phyloP scores from a whole-genome alignment of 768 basidiomycete species.

The Calocybe cyanea region DNA sequence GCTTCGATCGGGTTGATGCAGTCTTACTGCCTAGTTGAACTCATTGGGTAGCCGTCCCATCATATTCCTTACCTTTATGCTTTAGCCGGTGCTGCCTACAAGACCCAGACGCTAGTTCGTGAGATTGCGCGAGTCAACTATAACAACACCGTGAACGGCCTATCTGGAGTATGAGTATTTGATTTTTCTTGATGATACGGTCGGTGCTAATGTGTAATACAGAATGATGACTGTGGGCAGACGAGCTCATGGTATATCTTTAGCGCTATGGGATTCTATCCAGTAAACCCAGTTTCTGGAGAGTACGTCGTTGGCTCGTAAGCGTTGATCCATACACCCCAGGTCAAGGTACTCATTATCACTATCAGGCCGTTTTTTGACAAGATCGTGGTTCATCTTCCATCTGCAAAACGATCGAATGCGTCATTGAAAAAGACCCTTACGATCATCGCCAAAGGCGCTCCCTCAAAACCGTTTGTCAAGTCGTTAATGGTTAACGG shows the following conservation, averaged over 20 bases:
- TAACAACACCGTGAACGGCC: slow-evolving; percentile 61
- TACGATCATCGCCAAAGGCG: slow-evolving; percentile 53
- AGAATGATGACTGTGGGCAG: slow-evolving; percentile 90
- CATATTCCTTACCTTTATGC: slow-evolving; percentile 84
- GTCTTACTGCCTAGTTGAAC: not conserved
- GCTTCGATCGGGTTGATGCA: not conserved
- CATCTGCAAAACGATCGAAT: slow-evolving; percentile 22
- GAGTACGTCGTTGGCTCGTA: slow-evolving; percentile 76
- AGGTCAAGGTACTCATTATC: not conserved
- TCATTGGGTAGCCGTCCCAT: slow-evolving; percentile 60
- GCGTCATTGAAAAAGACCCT: slow-evolving; percentile 26
- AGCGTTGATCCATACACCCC: slow-evolving; percentile 16
- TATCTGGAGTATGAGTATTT: slow-evolving; percentile 54
- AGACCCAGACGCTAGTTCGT: slow-evolving; percentile 67
- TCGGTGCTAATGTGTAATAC: not conserved
- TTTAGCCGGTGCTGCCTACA: slow-evolving; percentile 65
- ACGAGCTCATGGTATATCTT: slow-evolving; percentile 91
- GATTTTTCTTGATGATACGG: not conserved
- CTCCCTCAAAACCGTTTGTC: slow-evolving; percentile 57
- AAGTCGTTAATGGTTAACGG: slow-evolving; percentile 59
- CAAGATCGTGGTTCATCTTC: slow-evolving; percentile 52
- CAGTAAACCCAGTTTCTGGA: slow-evolving; percentile 75
- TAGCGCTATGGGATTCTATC: slow-evolving; percentile 80
- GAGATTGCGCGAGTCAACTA: slow-evolving; percentile 63
- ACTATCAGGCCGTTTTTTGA: slow-evolving; percentile 44